A percentile compares a stretch with the other conserved stretches of the same genome.
These are phyloP conservation scores for Isatis lusitanica DNA, from an alignment of 441 rosid species.

Conservation along the genomic window DNA sequence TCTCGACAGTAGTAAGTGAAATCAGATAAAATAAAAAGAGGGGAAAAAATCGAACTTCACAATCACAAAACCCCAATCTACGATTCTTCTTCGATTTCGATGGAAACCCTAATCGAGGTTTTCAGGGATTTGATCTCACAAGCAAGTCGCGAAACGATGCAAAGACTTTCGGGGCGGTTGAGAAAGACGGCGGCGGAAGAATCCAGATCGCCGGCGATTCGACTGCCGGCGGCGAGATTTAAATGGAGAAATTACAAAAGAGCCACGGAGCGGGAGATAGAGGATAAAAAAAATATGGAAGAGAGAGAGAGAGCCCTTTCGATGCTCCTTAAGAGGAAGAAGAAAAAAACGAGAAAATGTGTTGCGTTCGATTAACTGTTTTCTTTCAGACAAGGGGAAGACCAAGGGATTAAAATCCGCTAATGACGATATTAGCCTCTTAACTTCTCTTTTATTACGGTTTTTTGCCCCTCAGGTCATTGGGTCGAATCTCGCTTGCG, in stretches of 20 bases:
- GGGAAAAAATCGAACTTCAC: neutral
- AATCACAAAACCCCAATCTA: neutral
- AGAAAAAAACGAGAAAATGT: conserved; percentile 2
- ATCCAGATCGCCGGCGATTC: conserved; percentile 33
- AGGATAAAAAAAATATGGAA: neutral
- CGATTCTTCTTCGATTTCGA: conserved; percentile 14
- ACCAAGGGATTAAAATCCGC: neutral
- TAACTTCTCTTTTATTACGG: neutral
- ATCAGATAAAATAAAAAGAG: no score
- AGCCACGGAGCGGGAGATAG: conserved; percentile 21
- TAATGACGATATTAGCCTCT: conserved; percentile 21
- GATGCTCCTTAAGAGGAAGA: neutral
- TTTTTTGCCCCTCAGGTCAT: neutral
- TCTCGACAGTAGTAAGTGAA: conserved; percentile 24
- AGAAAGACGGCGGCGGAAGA: neutral
- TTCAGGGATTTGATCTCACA: neutral
- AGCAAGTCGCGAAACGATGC: neutral
- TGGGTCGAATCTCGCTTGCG: neutral
- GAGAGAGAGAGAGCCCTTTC: conserved; percentile 8
- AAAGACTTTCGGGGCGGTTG: neutral
- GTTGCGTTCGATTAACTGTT: conserved; percentile 16
- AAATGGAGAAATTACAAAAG: conserved; percentile 13
- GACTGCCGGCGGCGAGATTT: conserved; percentile 29
- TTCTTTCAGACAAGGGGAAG: conserved; percentile 32
- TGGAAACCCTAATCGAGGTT: conserved; percentile 29